phyloP scores from a whole-genome alignment of 495 filamentous ascomycete species.

The Xylaria intraflava region DNA sequence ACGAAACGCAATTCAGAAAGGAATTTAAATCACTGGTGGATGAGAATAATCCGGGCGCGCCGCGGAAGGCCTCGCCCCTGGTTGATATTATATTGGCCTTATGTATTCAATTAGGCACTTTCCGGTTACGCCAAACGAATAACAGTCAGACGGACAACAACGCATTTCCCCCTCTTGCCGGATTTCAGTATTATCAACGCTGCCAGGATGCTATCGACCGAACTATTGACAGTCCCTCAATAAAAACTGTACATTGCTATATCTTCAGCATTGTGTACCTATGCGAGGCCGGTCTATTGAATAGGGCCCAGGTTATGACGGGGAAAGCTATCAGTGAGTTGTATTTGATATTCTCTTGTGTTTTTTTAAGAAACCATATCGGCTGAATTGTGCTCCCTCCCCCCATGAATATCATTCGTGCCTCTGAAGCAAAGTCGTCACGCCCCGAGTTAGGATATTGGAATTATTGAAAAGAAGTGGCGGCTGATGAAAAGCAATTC shows the following conservation, averaged over 20 bases:
- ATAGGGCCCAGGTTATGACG: constrained; percentile 36
- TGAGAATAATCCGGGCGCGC: constrained; percentile 3
- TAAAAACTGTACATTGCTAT: constrained; percentile 46
- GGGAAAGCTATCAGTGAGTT: constrained; percentile 35
- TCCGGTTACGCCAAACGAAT: too few relatives aligned
- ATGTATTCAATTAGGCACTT: constrained; percentile 46
- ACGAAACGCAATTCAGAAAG: constrained; percentile 39
- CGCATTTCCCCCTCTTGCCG: constrained; percentile 23
- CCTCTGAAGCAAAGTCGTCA: too few relatives aligned
- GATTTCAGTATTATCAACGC: constrained; percentile 35
- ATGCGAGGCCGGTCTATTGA: constrained; percentile 39
- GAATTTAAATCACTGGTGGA: constrained; percentile 43
- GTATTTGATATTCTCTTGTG: too few relatives aligned
- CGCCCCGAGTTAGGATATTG: too few relatives aligned
- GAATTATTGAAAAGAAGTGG: too few relatives aligned
- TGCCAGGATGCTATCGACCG: constrained; percentile 30
- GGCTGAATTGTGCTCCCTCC: too few relatives aligned
- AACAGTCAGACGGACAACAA: not conserved
- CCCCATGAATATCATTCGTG: too few relatives aligned
- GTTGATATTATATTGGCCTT: constrained; percentile 49
- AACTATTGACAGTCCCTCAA: constrained; percentile 26
- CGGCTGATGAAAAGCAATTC: too few relatives aligned
- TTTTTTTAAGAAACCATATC: too few relatives aligned
- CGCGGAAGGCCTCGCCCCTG: constrained; percentile 41
- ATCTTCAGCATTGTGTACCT: constrained; percentile 42